Evolutionary conservation across 2,329 filamentous ascomycete genomes (phyloP), one percentile per base, ranked within the genome.

Genomic region (Diaporthe sp.): DNA sequence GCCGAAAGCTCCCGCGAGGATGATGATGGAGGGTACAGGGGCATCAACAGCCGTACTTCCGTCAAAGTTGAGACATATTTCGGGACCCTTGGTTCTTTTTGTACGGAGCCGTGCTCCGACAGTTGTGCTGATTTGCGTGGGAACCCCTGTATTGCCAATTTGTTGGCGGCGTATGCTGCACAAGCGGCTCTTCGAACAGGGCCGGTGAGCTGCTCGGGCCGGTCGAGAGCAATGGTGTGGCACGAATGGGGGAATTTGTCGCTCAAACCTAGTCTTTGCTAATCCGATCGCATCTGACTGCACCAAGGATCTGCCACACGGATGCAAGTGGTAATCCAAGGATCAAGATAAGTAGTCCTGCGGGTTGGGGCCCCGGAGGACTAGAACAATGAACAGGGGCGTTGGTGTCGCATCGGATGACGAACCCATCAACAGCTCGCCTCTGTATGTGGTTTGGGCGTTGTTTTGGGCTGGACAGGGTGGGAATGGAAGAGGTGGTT

Each of bases 161-260:
- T 55, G 65, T 69, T 69, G 65, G 49, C 65, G 49, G 49, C 65
- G 10, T 22, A 4, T 53, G 28, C 42, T 34, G 57, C 70, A 62
- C 53, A 72, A 39, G 70, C 57, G 55, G 69, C 69, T 61, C 42
- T 72, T 51, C 7, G 7, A 19, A 37, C 15, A 39, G 22, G 46
- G 65, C 25, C 65, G 49, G 34, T 69, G 65, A 69, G 65, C 46
- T 51, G 42, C 39, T 17, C 69, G 53, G 55, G 42, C 44, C 70
- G 70, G 57, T 49, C 44, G 37, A 22, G 58, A 28, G 59, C 28
- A 19, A 22, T 37, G 46, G 19, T 65, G 58, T 42, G 34, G 58
- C 71, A 49, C 34, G 58, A 55, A 55, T 55, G 65, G 65, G 65
- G n/a, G 49, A 55, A 69, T 65, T 55, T 42, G 25, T 73, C 71